phyloP scores from a whole-genome alignment of 495 filamentous ascomycete genomes.

The Eremomyces bilateralis region DNA sequence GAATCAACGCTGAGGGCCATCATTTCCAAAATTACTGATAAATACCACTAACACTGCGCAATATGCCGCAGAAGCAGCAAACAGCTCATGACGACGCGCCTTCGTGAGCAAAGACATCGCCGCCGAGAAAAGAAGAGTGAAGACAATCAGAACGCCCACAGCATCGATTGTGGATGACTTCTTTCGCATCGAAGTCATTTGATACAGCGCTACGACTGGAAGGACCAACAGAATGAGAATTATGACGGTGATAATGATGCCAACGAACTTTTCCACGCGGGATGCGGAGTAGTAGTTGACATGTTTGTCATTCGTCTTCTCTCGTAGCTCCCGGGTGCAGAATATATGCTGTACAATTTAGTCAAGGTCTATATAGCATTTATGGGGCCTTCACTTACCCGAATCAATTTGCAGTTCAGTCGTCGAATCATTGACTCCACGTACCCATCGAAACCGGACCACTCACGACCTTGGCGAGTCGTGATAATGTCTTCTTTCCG shows the following conservation, averaged over 20 bases:
- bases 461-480: slow-evolving; percentile 18
- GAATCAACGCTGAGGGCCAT: too few species aligned
- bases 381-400: slow-evolving; percentile 10
- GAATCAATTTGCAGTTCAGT: slow-evolving; percentile 10
- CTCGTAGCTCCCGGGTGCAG: slow-evolving; percentile 16
- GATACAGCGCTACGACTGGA: slow-evolving; percentile 21
- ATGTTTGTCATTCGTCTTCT: slow-evolving; percentile 15
- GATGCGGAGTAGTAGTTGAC: slow-evolving; percentile 19
- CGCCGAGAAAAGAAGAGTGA: slow-evolving; percentile 20
- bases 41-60: slow-evolving; percentile 4
- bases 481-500: slow-evolving; percentile 23
- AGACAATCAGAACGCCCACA: slow-evolving; percentile 15
- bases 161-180: slow-evolving; percentile 6
- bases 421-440: slow-evolving; percentile 16
- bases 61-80: slow-evolving; percentile 5
- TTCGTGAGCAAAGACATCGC: slow-evolving; percentile 11
- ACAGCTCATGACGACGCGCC: slow-evolving; percentile 2
- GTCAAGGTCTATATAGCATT: not conserved
- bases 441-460: slow-evolving; percentile 20
- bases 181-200: slow-evolving; percentile 8
- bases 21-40: slow-evolving; percentile 6
- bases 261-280: slow-evolving; percentile 18
- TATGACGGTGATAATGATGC: slow-evolving; percentile 16
- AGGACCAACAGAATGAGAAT: slow-evolving; percentile 22
- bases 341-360: slow-evolving; percentile 11